Percentiles rank a stretch among this genome's conserved stretches.
Evolutionary conservation across 345 rosid genomes (phyloP).

Genomic region (Linum tenue): DNA sequence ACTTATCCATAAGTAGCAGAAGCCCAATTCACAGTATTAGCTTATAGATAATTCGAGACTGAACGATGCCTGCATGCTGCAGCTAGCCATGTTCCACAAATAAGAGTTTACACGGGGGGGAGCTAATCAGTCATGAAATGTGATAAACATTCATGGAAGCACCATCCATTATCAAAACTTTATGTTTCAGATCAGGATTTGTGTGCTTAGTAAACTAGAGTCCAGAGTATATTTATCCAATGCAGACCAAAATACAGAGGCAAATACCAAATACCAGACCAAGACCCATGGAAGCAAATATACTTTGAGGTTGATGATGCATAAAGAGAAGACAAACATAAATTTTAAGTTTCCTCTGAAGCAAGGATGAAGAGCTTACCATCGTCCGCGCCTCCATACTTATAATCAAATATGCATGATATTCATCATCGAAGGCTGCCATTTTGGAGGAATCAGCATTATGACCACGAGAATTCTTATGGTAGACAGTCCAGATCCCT

Average conservation of each 20-base stretch:
- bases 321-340: neutral
- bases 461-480: conserved; percentile 69
- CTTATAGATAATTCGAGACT: neutral
- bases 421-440: conserved; percentile 64
- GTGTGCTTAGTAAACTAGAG: neutral
- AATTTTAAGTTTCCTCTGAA: neutral
- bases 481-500: conserved; percentile 99
- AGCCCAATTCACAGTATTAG: neutral
- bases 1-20: neutral
- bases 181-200: neutral
- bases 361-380: conserved; percentile 36
- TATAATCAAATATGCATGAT: conserved; percentile 96
- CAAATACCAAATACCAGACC: no score
- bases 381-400: conserved; percentile 90
- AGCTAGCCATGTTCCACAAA: no score
- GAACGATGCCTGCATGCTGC: neutral
- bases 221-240: neutral
- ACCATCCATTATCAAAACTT: neutral
- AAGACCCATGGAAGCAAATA: neutral
- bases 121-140: neutral
- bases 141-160: neutral
- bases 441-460: conserved; percentile 62
- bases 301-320: neutral
- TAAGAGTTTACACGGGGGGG: neutral
- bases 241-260: neutral